Evolutionary conservation across 345 rosid genomes (phyloP).

Genomic region (Psidium friedrichsthalianum): DNA sequence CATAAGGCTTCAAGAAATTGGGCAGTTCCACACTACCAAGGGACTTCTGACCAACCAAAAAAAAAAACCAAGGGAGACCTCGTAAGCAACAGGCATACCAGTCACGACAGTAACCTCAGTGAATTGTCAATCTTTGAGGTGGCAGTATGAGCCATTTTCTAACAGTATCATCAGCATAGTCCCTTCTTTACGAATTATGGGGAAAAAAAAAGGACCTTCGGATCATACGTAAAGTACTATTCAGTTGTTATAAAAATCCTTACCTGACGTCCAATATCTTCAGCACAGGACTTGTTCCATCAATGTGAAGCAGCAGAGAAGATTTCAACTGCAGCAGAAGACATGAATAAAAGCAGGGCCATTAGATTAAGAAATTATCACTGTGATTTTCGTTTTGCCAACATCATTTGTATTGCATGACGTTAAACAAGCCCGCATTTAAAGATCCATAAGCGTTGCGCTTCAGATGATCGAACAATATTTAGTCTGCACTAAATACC

Average conservation of each 20-base stretch:
- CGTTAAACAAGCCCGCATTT: background rate
- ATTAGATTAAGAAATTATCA: background rate
- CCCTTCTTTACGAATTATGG: background rate
- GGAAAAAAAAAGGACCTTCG: background rate
- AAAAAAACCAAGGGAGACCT: background rate
- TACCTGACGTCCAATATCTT: constrained; percentile 99
- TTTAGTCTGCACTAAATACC: background rate
- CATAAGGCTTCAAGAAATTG: background rate
- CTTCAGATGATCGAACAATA: background rate
- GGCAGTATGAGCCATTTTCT: background rate
- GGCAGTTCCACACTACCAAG: background rate
- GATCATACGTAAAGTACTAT: background rate
- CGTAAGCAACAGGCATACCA: background rate
- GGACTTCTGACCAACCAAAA: background rate
- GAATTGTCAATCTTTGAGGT: background rate
- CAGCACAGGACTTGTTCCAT: constrained; percentile 96
- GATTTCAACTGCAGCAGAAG: constrained; percentile 68
- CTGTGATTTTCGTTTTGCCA: background rate
- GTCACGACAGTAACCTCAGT: background rate
- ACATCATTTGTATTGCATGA: background rate
- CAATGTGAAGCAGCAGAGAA: constrained; percentile 81
- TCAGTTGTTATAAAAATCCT: background rate
- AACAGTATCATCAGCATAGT: background rate
- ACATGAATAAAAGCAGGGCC: background rate
- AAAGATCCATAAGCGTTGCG: background rate